phyloP scores from a whole-genome alignment of 257 asterid species.

The Sherardia arvensis region DNA sequence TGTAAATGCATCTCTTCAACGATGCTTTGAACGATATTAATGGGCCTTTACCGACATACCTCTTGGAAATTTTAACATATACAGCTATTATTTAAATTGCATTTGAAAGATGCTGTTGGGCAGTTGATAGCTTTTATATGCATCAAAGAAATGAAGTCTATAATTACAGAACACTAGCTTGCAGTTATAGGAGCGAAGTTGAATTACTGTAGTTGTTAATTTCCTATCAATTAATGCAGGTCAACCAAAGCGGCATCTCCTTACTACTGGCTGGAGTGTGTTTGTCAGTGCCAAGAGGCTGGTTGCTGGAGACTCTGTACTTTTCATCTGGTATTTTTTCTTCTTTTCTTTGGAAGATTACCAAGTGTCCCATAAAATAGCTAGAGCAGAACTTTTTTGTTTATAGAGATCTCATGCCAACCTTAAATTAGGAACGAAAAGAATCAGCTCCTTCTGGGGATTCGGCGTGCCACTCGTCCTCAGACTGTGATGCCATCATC shows the following conservation, averaged over 20 bases:
- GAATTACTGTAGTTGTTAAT: conserved; percentile 4
- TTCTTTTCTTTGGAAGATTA: not conserved
- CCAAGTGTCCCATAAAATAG: not conserved
- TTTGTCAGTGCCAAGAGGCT: conserved; percentile 53
- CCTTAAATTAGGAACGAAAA: conserved; percentile 65
- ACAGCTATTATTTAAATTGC: not conserved
- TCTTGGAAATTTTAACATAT: not conserved
- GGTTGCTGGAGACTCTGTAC: conserved; percentile 49
- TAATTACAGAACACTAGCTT: not conserved
- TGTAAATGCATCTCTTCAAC: not conserved
- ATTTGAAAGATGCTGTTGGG: not conserved
- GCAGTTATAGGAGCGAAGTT: not conserved
- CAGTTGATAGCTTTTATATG: not conserved
- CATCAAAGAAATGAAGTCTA: not conserved
- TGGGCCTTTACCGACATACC: not conserved
- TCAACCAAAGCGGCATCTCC: conserved; percentile 50
- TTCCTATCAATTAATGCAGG: conserved; percentile 23
- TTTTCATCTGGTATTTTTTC: conserved; percentile 44
- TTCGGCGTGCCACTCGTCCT: conserved; percentile 85
- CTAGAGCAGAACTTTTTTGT: not conserved
- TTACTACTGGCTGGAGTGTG: conserved; percentile 54
- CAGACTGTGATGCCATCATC: conserved; percentile 99
- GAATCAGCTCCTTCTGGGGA: conserved; percentile 90
- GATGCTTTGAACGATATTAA: not conserved
- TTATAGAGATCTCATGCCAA: conserved; percentile 4